These are phyloP conservation scores for Mortierella antarctica DNA, from an alignment of 192 early-diverging fungal genomes.

Conservation along the genomic window DNA sequence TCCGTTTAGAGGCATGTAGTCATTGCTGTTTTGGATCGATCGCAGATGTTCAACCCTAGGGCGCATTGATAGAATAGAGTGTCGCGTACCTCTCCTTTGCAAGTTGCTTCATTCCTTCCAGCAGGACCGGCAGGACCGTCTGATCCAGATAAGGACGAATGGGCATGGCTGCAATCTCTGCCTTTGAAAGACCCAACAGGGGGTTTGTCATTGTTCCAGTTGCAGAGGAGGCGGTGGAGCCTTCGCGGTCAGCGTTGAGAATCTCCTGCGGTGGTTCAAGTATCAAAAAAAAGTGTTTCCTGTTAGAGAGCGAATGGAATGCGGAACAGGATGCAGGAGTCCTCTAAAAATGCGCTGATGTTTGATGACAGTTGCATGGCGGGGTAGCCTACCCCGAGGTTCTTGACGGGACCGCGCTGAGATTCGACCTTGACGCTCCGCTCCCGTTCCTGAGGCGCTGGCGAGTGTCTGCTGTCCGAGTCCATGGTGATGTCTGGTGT, in stretches of 20 bases:
- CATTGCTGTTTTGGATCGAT: neutral
- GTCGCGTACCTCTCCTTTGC: constrained; percentile 59
- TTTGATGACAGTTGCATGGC: neutral
- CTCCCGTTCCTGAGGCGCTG: constrained; percentile 38
- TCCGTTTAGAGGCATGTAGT: neutral
- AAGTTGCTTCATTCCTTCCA: constrained; percentile 64
- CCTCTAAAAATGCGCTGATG: neutral
- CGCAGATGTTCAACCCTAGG: neutral
- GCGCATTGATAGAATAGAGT: neutral
- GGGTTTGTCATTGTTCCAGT: constrained; percentile 22
- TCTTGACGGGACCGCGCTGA: constrained; percentile 27
- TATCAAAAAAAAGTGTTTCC: neutral
- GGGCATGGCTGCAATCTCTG: constrained; percentile 44
- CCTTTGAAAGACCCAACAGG: constrained; percentile 32
- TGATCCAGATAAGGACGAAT: constrained; percentile 63
- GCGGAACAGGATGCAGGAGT: neutral
- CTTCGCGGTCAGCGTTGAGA: constrained; percentile 42
- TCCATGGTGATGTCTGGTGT: constrained; percentile 22
- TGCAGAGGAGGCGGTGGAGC: constrained; percentile 32
- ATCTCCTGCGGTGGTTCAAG: constrained; percentile 17
- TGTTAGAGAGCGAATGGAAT: neutral
- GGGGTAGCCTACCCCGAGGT: constrained; percentile 25
- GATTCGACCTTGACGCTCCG: constrained; percentile 35
- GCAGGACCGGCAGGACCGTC: constrained; percentile 60
- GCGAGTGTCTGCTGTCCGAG: constrained; percentile 33